Base-by-base conservation (phyloP, 2,329 filamentous ascomycete species). In the Neocucurbitaria cava region DNA sequence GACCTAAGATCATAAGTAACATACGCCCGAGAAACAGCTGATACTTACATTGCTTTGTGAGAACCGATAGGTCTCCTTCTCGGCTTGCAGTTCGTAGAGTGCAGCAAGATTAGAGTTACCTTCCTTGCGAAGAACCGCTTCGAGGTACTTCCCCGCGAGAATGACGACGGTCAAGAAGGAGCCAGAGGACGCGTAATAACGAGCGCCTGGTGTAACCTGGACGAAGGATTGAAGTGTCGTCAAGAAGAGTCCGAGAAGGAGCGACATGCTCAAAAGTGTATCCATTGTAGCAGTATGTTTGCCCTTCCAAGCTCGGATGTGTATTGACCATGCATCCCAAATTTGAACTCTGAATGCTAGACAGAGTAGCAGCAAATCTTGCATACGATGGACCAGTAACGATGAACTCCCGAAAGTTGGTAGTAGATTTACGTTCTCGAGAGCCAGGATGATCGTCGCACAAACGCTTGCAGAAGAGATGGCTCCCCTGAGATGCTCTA, bases 11-110 rank as follows among this genome's bases (percentile, higher is more conserved):
- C 2, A 15, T 42, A 18, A 42, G 40, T 28, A 42, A 28, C 24
- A 17, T 11, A 42, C 9, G n/a, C 5, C 6, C 13, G 30, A 9
- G 30, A 9, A 15, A 10, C 7, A 23, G 6, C 3, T 8, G 13
- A 20, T 6, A 45, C 49, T 52, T 3, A 52, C 49, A 5, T 46
- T 24, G 30, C 13, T 24, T 9, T 31, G 13, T 7, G 21, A 26
- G 10, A 46, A 33, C 18, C 24, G 24, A 43, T 50, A 55, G 6
- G 15, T 30, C 31, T 55, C 52, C 13, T 26, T 46, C 11, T 42
- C 52, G 13, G 42, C 38, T 21, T 55, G 46, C n/a, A 55, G 21
- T 33, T 55, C 52, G 38, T 55, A 55, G 13, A 55, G 18, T 5
- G 52, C 42, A 9, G 42, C 46, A 24, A 55, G 47, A 17, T 55